These are phyloP conservation scores for Chlorencoelia australis DNA, from an alignment of 2,329 filamentous ascomycete genomes.

Conservation along the genomic window DNA sequence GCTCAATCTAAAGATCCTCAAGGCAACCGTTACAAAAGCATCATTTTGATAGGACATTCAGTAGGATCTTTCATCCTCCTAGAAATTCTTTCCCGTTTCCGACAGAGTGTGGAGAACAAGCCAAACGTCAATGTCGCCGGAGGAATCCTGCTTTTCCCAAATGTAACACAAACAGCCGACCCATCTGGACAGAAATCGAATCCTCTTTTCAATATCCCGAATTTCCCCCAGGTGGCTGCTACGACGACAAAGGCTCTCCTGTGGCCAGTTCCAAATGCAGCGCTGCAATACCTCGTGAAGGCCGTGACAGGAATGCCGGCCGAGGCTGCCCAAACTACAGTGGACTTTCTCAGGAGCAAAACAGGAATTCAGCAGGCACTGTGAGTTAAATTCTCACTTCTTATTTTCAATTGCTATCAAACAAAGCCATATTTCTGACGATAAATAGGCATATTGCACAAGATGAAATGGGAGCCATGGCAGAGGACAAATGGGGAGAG, in stretches of 20 bases:
- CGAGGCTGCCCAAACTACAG: conserved; percentile 40
- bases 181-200: conserved; percentile 45
- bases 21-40: conserved; percentile 38
- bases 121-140: conserved; percentile 20
- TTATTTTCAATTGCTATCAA: background rate
- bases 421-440: conserved; percentile 9
- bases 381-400: conserved; percentile 10
- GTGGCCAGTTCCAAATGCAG: conserved; percentile 30
- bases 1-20: conserved; percentile 17
- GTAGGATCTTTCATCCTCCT: conserved; percentile 64
- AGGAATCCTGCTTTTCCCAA: conserved; percentile 63
- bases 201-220: conserved; percentile 30
- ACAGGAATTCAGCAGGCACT: conserved; percentile 52
- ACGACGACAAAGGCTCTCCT: conserved; percentile 28
- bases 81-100: conserved; percentile 47
- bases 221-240: conserved; percentile 19
- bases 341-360: conserved; percentile 42
- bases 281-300: conserved; percentile 35
- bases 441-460: conserved; percentile 37
- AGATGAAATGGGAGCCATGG: conserved; percentile 50
- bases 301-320: conserved; percentile 37
- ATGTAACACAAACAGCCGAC: conserved; percentile 58
- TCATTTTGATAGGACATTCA: conserved; percentile 64
- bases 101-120: no score
- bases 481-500: conserved; percentile 48